phyloP scores from a whole-genome alignment of 306 rosid genomes.

The Trifolium pratense region DNA sequence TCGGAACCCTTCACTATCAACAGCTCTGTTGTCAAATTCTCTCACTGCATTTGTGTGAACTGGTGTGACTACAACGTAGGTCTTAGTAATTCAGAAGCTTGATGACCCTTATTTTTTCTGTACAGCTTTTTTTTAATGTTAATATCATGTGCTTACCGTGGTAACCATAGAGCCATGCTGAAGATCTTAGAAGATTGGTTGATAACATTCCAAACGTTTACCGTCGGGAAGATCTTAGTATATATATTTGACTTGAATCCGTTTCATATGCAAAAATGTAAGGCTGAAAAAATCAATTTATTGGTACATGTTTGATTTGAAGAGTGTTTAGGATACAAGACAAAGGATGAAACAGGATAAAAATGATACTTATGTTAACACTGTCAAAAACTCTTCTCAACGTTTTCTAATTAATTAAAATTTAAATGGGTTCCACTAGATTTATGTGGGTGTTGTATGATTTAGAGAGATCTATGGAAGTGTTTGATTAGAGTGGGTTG shows the following conservation, averaged over 20 bases:
- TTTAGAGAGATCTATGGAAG: too few relatives aligned
- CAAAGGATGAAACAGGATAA: background rate
- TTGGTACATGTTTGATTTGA: background rate
- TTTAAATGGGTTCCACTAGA: too few relatives aligned
- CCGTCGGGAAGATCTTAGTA: background rate
- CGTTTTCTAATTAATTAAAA: too few relatives aligned
- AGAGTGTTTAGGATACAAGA: background rate
- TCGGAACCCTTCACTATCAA: background rate
- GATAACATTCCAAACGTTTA: background rate
- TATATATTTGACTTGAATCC: background rate
- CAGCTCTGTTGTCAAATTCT: conserved; percentile 11
- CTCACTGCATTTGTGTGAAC: background rate
- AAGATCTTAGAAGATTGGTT: background rate
- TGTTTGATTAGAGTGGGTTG: too few relatives aligned
- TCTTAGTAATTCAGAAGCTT: conserved; percentile 25
- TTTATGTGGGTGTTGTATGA: too few relatives aligned
- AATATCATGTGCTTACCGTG: conserved; percentile 20
- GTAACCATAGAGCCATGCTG: background rate
- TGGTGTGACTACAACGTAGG: background rate
- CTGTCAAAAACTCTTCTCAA: too few relatives aligned
- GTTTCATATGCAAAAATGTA: background rate
- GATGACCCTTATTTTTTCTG: background rate
- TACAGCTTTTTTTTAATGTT: conserved; percentile 12
- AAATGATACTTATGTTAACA: too few relatives aligned
- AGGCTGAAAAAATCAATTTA: background rate